A percentile compares a stretch with the other conserved stretches of the same genome.
These are phyloP conservation scores for Cystobasidiaceae sp. DNA, from an alignment of 1,284 basidiomycete species.

Conservation along the genomic window DNA sequence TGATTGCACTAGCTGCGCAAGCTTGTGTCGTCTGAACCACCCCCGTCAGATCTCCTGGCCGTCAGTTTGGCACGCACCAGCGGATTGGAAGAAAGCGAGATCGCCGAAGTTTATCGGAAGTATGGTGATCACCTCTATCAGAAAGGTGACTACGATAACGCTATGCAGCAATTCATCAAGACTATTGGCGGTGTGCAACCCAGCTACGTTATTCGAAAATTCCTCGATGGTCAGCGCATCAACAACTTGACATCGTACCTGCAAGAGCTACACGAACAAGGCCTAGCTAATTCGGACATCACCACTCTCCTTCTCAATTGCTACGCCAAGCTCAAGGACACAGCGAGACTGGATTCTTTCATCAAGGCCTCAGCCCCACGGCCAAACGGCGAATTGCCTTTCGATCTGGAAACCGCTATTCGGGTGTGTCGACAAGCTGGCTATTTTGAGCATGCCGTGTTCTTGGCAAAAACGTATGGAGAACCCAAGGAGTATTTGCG, in stretches of 20 bases:
- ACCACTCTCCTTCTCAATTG: conserved; percentile 93
- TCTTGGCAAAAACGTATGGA: conserved; percentile 85
- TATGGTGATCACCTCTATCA: conserved; percentile 89
- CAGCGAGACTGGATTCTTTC: conserved; percentile 79
- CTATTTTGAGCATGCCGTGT: conserved; percentile 90
- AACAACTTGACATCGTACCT: conserved; percentile 91
- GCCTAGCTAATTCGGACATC: conserved; percentile 90
- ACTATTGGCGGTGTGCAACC: conserved; percentile 86
- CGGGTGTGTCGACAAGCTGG: conserved; percentile 93
- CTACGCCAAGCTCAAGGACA: conserved; percentile 93
- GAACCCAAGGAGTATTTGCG: conserved; percentile 87
- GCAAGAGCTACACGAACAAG: conserved; percentile 84
- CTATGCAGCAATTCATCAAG: conserved; percentile 85
- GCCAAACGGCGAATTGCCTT: conserved; percentile 65
- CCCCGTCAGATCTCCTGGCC: conserved; percentile 56
- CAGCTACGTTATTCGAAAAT: conserved; percentile 95
- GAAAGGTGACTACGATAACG: conserved; percentile 86
- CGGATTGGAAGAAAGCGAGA: conserved; percentile 51
- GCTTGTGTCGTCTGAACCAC: neutral
- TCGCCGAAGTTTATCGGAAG: conserved; percentile 78
- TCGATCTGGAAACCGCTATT: conserved; percentile 95
- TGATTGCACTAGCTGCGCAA: neutral
- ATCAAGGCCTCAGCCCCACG: conserved; percentile 60
- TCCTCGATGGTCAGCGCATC: conserved; percentile 92
- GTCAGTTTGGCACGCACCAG: conserved; percentile 60